Evolutionary conservation across 2,329 filamentous ascomycete species (phyloP).

Genomic region (Stemphylium beticola): DNA sequence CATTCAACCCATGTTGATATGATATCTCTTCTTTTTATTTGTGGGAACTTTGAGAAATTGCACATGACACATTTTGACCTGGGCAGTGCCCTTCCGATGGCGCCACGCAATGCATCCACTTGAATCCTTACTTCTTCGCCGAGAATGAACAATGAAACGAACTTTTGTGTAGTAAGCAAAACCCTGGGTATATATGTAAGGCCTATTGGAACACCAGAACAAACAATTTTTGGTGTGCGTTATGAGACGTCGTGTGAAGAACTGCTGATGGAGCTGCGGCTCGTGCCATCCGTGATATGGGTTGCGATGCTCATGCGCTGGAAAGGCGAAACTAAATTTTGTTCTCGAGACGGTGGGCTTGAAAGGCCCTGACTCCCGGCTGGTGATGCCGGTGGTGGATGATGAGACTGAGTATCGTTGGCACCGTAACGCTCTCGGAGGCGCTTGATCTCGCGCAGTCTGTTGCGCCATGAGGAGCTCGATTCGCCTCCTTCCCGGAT

Average conservation of each 20-base stretch:
- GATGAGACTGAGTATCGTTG: conserved; percentile 15
- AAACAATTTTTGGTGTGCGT: conserved; percentile 11
- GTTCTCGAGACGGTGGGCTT: conserved; percentile 37
- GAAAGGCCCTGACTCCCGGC: conserved; percentile 27
- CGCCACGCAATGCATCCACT: conserved; percentile 8
- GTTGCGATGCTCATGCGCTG: conserved; percentile 46
- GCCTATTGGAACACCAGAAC: conserved; percentile 11
- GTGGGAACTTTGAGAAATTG: background rate
- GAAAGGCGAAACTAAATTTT: conserved; percentile 37
- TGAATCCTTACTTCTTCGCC: background rate
- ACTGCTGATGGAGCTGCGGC: conserved; percentile 46
- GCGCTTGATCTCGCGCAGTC: conserved; percentile 82
- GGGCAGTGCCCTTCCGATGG: background rate
- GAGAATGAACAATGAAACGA: background rate
- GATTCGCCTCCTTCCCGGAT: conserved; percentile 79
- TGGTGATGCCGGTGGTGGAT: conserved; percentile 32
- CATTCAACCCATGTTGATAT: background rate
- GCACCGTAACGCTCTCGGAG: conserved; percentile 68
- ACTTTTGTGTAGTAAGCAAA: conserved; percentile 12
- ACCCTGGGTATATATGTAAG: conserved; percentile 9
- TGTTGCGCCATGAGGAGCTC: conserved; percentile 86
- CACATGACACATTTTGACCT: background rate
- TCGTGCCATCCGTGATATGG: conserved; percentile 46
- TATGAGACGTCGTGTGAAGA: conserved; percentile 39
- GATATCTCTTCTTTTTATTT: background rate